Percentiles rank a stretch among this genome's conserved stretches.
Conservation (phyloP, 176 grass and related monocot genomes). For the Chrysopogon serrulatus region DNA sequence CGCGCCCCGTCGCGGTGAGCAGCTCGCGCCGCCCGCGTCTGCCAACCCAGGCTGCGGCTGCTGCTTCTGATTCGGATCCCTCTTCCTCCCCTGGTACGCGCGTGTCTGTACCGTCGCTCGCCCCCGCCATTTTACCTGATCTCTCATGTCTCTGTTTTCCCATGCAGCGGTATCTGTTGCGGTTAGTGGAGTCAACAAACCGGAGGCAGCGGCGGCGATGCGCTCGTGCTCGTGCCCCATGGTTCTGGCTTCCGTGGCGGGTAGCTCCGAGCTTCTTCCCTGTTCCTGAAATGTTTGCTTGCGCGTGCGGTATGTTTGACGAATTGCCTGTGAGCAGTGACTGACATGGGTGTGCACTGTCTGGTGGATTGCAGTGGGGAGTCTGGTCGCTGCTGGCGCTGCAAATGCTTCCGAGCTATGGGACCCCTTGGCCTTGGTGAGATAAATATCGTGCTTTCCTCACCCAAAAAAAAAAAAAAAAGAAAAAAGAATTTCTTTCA, state of each 20-base stretch:
- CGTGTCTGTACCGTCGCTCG: neutral
- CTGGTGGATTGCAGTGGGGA: constrained; percentile 56
- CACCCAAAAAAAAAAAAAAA: neutral
- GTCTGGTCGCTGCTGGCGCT: constrained; percentile 44
- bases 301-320: constrained; percentile 23
- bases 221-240: neutral
- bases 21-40: neutral
- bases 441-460: neutral
- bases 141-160: neutral
- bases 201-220: neutral
- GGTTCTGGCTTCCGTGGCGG: constrained; percentile 17
- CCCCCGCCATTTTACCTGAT: neutral
- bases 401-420: constrained; percentile 51
- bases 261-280: neutral
- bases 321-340: constrained; percentile 21
- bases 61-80: neutral
- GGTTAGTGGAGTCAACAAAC: neutral
- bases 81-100: neutral
- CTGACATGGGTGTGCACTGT: constrained; percentile 13
- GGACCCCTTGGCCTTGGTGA: constrained; percentile 64
- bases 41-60: neutral
- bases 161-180: neutral
- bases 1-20: neutral
- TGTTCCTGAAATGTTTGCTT: neutral
- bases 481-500: no score